Base-by-base conservation (phyloP, 345 rosid species). In the Turnera subulata region DNA sequence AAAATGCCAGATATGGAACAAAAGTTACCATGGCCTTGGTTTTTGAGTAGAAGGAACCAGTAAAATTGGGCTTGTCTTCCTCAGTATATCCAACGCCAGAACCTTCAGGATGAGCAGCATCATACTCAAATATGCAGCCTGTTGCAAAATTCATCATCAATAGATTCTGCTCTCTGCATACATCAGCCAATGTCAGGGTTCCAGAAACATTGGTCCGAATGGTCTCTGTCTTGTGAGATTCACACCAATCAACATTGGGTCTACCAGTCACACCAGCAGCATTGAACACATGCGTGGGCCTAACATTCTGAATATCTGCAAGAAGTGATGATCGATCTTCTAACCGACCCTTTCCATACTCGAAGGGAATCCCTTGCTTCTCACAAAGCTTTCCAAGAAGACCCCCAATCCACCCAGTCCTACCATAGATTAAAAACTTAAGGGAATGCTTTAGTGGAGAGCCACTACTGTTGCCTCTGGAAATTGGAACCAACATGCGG, bases 211-310 rank as follows among this genome's bases (percentile, higher is more conserved):
- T 62, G 19, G 59, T 32, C 2, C 53, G 50, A 43, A 62, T 53
- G 21, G 66, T 62, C 46, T 62, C 66, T 14, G 59, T 53, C 22
- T 53, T 62, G 21, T 62, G 58, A n/a, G 52, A 24, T 29, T 62
- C 66, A 53, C 66, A 62, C 66, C 66, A 62, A 33, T 62, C 66
- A 14, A 53, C 66, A 62, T 62, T 62, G n/a, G 66, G 66, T 53
- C 66, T 62, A 13, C 66, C 59, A 29, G 66, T 62, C 39, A 62
- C 58, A 11, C 66, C 66, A 15, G 59, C 66, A 53, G 59, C 66
- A 62, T 62, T 62, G 20, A 62, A 52, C 13, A 62, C 66, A 53
- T 62, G 66, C 44, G 58, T 62, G 14, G 66, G 66, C 32, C 19
- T 53, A 45, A 62, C 58, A 43, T 53, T 45, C 47, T 32, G 58